Conservation (phyloP, 108 stramenopile genomes). For the Cyclotella baltica region DNA sequence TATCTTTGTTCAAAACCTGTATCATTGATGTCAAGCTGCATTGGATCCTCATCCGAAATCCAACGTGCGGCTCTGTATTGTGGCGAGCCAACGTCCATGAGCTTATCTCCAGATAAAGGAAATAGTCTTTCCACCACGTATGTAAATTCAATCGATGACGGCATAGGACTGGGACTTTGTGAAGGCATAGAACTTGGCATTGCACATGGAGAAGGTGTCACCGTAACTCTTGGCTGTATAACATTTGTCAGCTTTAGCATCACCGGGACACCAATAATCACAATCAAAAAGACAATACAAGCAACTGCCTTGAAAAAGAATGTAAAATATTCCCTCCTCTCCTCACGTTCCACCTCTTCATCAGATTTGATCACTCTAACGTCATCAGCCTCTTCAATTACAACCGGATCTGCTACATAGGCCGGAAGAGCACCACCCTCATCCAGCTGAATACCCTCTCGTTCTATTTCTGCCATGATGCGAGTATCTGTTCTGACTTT, state of each 20-base stretch:
- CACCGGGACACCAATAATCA: constrained; percentile 17
- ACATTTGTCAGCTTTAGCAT: constrained; percentile 8
- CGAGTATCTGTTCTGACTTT: constrained; percentile 1
- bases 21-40: constrained; percentile 11
- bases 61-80: constrained; percentile 26
- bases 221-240: neutral
- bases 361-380: constrained; percentile 19
- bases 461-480: constrained; percentile 15
- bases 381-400: constrained; percentile 7
- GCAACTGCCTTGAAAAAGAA: constrained; percentile 1
- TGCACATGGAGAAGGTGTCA: neutral
- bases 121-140: constrained; percentile 13
- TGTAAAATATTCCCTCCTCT: constrained; percentile 3
- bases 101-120: constrained; percentile 14
- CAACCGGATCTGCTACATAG: neutral
- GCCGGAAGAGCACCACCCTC: constrained; percentile 14
- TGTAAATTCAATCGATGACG: neutral
- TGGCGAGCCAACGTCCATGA: constrained; percentile 8
- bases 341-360: constrained; percentile 21
- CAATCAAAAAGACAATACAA: constrained; percentile 20
- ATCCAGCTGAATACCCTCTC: constrained; percentile 16
- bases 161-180: constrained; percentile 11
- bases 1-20: constrained; percentile 28
- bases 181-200: constrained; percentile 11
- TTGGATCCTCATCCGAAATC: constrained; percentile 28